Conservation (phyloP, 768 basidiomycete genomes). For the Suillus subluteus region DNA sequence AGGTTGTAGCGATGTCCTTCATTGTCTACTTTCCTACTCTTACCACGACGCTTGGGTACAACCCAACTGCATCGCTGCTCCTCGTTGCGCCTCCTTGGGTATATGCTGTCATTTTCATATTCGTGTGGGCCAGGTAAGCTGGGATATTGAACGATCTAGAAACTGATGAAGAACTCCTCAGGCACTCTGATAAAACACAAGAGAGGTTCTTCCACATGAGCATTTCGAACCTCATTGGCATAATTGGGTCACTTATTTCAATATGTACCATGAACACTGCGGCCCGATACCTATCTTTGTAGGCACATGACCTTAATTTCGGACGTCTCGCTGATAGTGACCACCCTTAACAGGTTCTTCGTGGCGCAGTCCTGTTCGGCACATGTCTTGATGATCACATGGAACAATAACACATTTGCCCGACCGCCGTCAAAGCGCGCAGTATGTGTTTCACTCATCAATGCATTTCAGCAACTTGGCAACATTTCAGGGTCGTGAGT, state of each 20-base stretch:
- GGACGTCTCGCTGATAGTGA: conserved; percentile 9
- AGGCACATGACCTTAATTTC: conserved; percentile 25
- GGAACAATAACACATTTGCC: conserved; percentile 63
- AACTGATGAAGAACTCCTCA: conserved; percentile 22
- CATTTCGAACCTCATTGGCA: conserved; percentile 53
- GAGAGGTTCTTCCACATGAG: conserved; percentile 78
- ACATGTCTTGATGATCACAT: conserved; percentile 56
- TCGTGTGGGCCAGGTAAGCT: conserved; percentile 52
- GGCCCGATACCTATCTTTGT: conserved; percentile 71
- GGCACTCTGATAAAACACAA: conserved; percentile 68
- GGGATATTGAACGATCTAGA: background rate
- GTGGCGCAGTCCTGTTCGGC: conserved; percentile 74
- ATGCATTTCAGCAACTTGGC: conserved; percentile 80
- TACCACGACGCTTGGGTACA: conserved; percentile 70
- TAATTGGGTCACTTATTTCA: conserved; percentile 69
- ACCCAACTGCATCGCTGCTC: conserved; percentile 61
- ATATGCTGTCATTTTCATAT: conserved; percentile 59
- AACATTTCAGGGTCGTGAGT: conserved; percentile 84
- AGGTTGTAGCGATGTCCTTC: conserved; percentile 63
- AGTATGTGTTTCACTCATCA: conserved; percentile 79
- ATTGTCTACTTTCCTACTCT: conserved; percentile 82
- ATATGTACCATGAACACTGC: conserved; percentile 64
- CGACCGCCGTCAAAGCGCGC: conserved; percentile 85
- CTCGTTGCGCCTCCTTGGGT: conserved; percentile 80
- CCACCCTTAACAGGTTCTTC: conserved; percentile 53